phyloP scores from a whole-genome alignment of 768 basidiomycete genomes.

The Pisolithus orientalis region DNA sequence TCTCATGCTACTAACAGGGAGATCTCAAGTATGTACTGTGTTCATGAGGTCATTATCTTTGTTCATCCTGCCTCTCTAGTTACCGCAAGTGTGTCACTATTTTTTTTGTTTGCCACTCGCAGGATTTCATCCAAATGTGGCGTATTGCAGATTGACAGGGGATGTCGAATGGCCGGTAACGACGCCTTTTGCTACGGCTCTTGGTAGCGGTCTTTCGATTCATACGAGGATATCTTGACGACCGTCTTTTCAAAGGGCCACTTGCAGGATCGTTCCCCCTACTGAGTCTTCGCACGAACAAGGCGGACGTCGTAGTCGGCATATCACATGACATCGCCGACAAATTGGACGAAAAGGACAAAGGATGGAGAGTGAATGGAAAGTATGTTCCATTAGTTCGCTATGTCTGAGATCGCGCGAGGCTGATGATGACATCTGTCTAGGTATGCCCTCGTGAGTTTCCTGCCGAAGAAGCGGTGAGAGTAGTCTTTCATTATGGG shows the following conservation, averaged over 20 bases:
- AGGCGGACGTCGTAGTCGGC: constrained; percentile 91
- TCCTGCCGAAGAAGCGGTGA: constrained; percentile 11
- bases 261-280: constrained; percentile 75
- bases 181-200: constrained; percentile 64
- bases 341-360: constrained; percentile 54
- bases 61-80: constrained; percentile 28
- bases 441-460: constrained; percentile 29
- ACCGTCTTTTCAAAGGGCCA: constrained; percentile 44
- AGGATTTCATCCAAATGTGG: constrained; percentile 1
- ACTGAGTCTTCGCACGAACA: constrained; percentile 85
- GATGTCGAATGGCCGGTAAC: constrained; percentile 85
- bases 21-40: constrained; percentile 73
- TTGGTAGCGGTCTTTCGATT: constrained; percentile 42
- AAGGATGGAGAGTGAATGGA: constrained; percentile 77
- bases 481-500: too few species aligned
- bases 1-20: constrained; percentile 40
- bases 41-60: not conserved
- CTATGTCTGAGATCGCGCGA: not conserved
- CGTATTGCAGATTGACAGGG: constrained; percentile 64
- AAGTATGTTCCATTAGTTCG: constrained; percentile 41
- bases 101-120: not conserved
- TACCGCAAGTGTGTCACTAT: constrained; percentile 71
- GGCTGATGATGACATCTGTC: constrained; percentile 1
- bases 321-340: constrained; percentile 61
- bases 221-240: not conserved